These are phyloP conservation scores for Fagopyrum tataricum DNA, from an alignment of 148 eudicot species.

Conservation along the genomic window DNA sequence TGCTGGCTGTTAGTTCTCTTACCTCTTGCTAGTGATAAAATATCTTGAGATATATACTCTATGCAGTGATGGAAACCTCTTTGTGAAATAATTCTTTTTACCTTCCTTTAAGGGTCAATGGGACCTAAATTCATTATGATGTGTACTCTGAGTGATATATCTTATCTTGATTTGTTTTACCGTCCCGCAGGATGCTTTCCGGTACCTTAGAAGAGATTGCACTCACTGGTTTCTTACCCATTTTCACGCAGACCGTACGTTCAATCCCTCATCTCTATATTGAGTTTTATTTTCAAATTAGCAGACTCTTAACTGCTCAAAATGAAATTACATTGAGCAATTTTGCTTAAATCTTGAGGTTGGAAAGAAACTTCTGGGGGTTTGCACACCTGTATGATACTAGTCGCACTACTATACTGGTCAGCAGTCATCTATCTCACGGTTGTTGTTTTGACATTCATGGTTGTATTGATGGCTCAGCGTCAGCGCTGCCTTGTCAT, in stretches of 20 bases:
- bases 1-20: neutral
- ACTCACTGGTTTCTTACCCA: conserved; percentile 92
- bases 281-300: neutral
- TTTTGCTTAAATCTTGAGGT: neutral
- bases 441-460: neutral
- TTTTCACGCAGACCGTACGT: conserved; percentile 93
- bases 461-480: neutral
- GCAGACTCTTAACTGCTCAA: neutral
- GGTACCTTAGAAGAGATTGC: conserved; percentile 74
- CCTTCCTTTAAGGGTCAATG: neutral
- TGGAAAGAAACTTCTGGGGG: neutral
- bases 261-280: neutral
- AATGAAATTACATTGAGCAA: neutral
- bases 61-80: neutral
- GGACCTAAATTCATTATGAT: conserved; percentile 6
- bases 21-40: neutral
- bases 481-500: neutral
- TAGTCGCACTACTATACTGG: neutral
- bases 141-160: conserved; percentile 2
- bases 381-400: neutral
- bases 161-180: conserved; percentile 16
- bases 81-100: neutral
- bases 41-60: neutral
- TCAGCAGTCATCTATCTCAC: too few species aligned
- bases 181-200: conserved; percentile 81